Percentiles rank a stretch among this genome's conserved stretches.
Conservation (phyloP, 495 filamentous ascomycete species). For the Platismatia glauca region DNA sequence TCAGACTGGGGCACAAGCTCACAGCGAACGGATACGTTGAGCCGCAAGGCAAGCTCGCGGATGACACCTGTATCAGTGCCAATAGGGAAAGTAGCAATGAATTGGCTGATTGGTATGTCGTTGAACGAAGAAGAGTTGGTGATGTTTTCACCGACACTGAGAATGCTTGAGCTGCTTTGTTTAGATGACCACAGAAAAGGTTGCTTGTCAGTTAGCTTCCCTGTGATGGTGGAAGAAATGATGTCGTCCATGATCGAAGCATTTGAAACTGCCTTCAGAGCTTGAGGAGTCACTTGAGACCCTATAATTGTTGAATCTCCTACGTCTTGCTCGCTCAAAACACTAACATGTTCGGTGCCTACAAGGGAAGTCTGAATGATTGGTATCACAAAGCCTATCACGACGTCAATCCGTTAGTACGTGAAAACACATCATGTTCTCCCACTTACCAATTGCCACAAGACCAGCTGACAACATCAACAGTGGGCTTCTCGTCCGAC, state of each 20-base stretch:
- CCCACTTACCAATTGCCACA: neutral
- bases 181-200: constrained; percentile 20
- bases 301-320: neutral
- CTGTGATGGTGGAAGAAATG: constrained; percentile 21
- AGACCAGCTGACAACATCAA: constrained; percentile 11
- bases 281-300: neutral
- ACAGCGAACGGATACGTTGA: constrained; percentile 14
- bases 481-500: constrained; percentile 18
- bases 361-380: neutral
- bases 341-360: neutral
- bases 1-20: neutral
- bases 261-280: neutral
- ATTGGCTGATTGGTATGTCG: neutral
- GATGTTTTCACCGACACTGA: neutral
- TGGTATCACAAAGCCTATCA: neutral
- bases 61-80: constrained; percentile 14
- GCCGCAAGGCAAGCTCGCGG: constrained; percentile 25
- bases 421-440: neutral
- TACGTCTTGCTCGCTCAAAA: neutral
- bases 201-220: constrained; percentile 16
- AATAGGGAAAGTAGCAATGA: neutral
- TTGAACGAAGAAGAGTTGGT: neutral
- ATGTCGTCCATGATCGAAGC: constrained; percentile 7
- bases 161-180: constrained; percentile 14
- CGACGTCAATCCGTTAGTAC: neutral